Base-by-base conservation (phyloP, 805 yeast genomes). In the Saturnispora ahearnii region DNA sequence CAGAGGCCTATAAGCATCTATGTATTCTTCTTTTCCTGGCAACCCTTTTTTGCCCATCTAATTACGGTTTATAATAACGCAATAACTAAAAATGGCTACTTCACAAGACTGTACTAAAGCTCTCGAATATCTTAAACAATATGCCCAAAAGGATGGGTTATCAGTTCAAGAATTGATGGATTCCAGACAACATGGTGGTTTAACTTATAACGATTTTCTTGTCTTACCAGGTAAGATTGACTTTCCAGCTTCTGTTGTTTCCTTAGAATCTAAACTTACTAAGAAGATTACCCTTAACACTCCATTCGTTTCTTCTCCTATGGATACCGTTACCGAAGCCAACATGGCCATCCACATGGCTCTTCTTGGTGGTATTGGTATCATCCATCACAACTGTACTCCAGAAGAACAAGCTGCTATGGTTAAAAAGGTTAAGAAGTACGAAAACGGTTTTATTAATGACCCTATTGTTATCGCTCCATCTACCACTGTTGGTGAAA, bases 321-420 rank as follows among this genome's bases (percentile, higher is more conserved):
- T 93, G 99, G 99, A 93, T 73, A 93, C 99, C 45, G 99, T 93
- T 58, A 93, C 99, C 51, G 99, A 93, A 77, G 73, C 89, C 55
- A 87, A 83, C 53, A 93, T 93, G 99, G 99, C 99, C 57, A 91
- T 93, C 61, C 82, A 89, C 73, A 90, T 93, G 97, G 97, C 99
- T 59, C 79, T 93, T 59, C 79, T 90, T 62, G 99, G 99, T 69
- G 99, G 99, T 72, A 88, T 93, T 69, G 99, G 99, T 81, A 87
- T 93, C 65, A 82, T 93, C 62, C 99, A 93, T 72, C 97, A 93
- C 77, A 93, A 93, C 78, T 90, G 96, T 74, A 68, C 96, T 52
- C 78, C 95, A 52, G 98, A 91, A 50, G 98, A 89, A 69, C 99
- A 93, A 74, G 99, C 99, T 53, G 96, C 81, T 59, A 93, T 93